These are phyloP conservation scores for Populus pruinosa DNA, from an alignment of 345 rosid genomes.

Conservation along the genomic window DNA sequence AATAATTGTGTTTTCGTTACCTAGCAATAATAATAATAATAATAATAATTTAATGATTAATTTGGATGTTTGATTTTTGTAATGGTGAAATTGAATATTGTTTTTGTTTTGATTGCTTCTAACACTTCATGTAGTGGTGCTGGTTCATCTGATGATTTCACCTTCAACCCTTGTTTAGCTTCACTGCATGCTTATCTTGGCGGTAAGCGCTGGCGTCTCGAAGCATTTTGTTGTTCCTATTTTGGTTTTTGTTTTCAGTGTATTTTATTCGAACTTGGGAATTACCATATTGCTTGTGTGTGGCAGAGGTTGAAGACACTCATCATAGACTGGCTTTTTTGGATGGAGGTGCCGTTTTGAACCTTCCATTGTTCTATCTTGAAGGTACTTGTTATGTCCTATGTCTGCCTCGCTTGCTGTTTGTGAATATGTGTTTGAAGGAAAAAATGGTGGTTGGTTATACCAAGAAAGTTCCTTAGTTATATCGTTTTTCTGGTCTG, in stretches of 20 bases:
- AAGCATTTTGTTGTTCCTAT: background rate
- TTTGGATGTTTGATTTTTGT: background rate
- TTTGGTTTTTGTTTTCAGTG: background rate
- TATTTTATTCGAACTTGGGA: background rate
- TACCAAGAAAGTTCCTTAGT: background rate
- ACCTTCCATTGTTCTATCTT: constrained; percentile 75
- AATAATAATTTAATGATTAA: background rate
- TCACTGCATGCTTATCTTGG: constrained; percentile 89
- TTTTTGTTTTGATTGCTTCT: constrained; percentile 10
- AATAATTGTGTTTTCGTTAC: background rate
- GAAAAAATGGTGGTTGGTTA: background rate
- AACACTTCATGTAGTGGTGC: constrained; percentile 21
- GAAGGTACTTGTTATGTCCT: constrained; percentile 48
- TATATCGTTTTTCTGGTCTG: background rate
- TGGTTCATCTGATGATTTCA: constrained; percentile 34
- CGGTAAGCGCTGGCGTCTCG: constrained; percentile 42
- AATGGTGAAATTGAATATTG: background rate
- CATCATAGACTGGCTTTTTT: constrained; percentile 60
- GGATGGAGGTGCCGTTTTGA: constrained; percentile 70
- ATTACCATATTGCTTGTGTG: background rate
- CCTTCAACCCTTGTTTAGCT: constrained; percentile 73
- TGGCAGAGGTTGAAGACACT: constrained; percentile 87
- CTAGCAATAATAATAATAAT: background rate
- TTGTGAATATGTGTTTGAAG: background rate
- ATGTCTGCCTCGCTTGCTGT: background rate